phyloP scores from a whole-genome alignment of 768 basidiomycete genomes.

The Omphalotus guepiniiformis region DNA sequence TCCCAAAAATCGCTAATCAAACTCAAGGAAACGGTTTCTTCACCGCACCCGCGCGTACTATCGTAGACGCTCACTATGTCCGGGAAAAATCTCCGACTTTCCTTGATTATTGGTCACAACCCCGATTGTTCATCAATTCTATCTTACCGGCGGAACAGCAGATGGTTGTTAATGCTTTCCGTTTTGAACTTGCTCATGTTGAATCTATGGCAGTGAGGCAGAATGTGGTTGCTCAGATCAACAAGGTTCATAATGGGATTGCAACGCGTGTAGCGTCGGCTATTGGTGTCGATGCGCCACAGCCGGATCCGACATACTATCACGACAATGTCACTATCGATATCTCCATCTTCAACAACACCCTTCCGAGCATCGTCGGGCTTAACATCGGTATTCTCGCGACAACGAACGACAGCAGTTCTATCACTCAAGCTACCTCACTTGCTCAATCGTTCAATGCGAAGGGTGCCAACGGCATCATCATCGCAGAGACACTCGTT shows the following conservation, averaged over 20 bases:
- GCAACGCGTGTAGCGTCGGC: not conserved
- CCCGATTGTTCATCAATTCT: not conserved
- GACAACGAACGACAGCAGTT: not conserved
- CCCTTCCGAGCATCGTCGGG: not conserved
- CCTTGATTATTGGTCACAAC: not conserved
- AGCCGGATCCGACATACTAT: not conserved
- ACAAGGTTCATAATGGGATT: not conserved
- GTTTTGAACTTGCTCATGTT: conserved; percentile 2
- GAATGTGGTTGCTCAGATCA: not conserved
- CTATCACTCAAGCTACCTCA: not conserved
- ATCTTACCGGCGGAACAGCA: conserved; percentile 1
- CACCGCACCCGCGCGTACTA: not conserved
- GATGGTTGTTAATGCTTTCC: conserved; percentile 1
- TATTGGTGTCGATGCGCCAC: not conserved
- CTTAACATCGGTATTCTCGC: not conserved
- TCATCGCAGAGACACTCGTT: not conserved
- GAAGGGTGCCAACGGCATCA: not conserved
- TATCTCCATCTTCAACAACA: not conserved
- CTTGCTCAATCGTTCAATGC: not conserved
- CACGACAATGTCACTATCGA: not conserved
- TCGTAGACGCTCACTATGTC: not conserved
- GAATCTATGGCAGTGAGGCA: not conserved
- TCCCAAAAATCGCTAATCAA: not conserved
- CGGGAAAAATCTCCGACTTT: not conserved
- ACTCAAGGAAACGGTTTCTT: not conserved